Percentiles rank a stretch among this genome's conserved stretches.
phyloP scores from a whole-genome alignment of 257 asterid species.

The Nicotiana benthamiana region DNA sequence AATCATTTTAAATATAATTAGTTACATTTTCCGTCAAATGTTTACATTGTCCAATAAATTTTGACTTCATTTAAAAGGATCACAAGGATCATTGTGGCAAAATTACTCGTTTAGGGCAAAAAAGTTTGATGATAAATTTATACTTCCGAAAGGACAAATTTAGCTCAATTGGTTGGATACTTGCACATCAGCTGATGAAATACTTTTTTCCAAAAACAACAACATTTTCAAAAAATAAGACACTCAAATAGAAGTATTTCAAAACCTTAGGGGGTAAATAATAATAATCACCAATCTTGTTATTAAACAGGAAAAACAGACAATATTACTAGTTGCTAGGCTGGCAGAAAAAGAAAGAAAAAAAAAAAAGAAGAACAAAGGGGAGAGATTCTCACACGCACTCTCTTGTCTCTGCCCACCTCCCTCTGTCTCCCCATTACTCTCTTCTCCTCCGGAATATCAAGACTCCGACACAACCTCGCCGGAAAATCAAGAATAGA shows the following conservation, averaged over 20 bases:
- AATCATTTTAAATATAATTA: background rate
- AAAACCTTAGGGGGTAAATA: background rate
- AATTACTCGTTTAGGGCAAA: too few relatives aligned
- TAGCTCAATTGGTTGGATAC: too few relatives aligned
- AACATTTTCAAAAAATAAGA: background rate
- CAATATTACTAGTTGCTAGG: background rate
- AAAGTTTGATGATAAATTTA: background rate
- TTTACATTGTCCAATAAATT: background rate
- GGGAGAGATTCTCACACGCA: constrained; percentile 11
- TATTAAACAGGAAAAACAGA: background rate
- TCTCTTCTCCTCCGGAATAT: background rate
- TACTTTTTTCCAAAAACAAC: too few relatives aligned
- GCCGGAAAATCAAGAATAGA: background rate
- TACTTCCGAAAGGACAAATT: too few relatives aligned
- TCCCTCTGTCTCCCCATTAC: background rate
- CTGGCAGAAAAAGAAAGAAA: background rate
- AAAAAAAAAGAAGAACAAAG: background rate
- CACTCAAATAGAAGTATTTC: background rate
- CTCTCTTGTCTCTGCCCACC: constrained; percentile 8
- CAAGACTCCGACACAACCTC: background rate
- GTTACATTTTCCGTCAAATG: background rate
- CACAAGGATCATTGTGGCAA: background rate
- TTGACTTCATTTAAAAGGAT: background rate
- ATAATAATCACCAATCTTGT: background rate
- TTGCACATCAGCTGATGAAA: too few relatives aligned